phyloP scores from a whole-genome alignment of 106 monocot genomes.

The Allium sativum region DNA sequence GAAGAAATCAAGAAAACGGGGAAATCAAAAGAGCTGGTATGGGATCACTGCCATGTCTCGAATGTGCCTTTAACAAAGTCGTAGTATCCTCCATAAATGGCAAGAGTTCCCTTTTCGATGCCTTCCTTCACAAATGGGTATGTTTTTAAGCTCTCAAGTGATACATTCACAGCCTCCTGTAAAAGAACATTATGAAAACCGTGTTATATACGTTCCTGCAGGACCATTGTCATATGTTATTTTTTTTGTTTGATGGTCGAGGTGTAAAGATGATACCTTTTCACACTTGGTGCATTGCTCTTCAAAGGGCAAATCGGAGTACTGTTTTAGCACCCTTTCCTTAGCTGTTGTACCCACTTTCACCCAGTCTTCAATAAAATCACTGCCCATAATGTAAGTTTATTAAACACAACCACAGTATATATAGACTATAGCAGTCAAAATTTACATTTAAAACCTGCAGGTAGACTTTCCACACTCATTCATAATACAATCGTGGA shows the following conservation, averaged over 20 bases:
- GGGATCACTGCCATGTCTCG: slow-evolving; percentile 27
- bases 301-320: slow-evolving; percentile 24
- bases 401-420: no score
- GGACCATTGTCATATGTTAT: no score
- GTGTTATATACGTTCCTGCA: no score
- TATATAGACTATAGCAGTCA: no score
- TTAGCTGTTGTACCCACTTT: slow-evolving; percentile 49
- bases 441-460: no score
- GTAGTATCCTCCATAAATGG: slow-evolving; percentile 35
- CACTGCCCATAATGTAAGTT: slow-evolving; percentile 13
- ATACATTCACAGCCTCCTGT: slow-evolving; percentile 57
- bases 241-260: not conserved
- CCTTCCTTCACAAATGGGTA: slow-evolving; percentile 62
- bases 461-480: no score
- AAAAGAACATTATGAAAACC: not conserved
- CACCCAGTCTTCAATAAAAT: slow-evolving; percentile 82
- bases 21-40: no score
- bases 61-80: slow-evolving; percentile 42
- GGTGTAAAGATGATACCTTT: slow-evolving; percentile 17
- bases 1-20: no score
- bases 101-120: slow-evolving; percentile 23
- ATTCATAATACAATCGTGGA: no score
- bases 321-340: slow-evolving; percentile 26
- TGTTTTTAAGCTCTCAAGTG: slow-evolving; percentile 39
- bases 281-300: slow-evolving; percentile 73